Conservation (phyloP, 2,329 filamentous ascomycete genomes). For the Fusarium brevicatenulatum region DNA sequence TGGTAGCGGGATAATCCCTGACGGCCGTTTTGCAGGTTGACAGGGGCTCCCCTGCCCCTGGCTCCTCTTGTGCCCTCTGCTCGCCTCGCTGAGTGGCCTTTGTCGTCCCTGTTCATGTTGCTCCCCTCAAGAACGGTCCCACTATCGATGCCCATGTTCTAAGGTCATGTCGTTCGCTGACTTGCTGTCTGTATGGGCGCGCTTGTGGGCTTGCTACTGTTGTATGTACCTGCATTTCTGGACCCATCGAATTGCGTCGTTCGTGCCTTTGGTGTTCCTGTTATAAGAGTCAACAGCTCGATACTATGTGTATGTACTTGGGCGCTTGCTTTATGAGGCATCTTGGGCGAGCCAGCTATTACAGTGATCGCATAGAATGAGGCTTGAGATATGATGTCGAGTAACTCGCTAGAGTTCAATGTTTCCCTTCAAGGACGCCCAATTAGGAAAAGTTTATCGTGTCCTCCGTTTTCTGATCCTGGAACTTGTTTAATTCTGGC, state of each 20-base stretch:
- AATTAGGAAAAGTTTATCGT: conserved; percentile 26
- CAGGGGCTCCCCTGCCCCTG: conserved; percentile 17
- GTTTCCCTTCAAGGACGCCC: conserved; percentile 12
- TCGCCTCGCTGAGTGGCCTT: conserved; percentile 25
- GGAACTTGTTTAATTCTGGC: conserved; percentile 12
- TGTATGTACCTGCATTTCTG: conserved; percentile 34
- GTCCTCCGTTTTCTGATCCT: conserved; percentile 14
- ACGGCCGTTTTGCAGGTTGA: conserved; percentile 33
- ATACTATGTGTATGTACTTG: background rate
- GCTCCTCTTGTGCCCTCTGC: conserved; percentile 16
- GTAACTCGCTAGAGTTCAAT: conserved; percentile 5
- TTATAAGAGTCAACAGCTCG: background rate
- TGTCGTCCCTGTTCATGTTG: conserved; percentile 10
- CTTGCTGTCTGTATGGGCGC: conserved; percentile 11
- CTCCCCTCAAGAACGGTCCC: conserved; percentile 21
- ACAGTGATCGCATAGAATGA: conserved; percentile 21
- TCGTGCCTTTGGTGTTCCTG: conserved; percentile 12
- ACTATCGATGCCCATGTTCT: conserved; percentile 24
- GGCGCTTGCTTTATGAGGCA: conserved; percentile 6
- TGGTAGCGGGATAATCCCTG: conserved; percentile 27
- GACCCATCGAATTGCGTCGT: conserved; percentile 15
- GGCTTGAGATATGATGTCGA: conserved; percentile 11
- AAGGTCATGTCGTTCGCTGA: conserved; percentile 11
- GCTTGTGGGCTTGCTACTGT: conserved; percentile 11
- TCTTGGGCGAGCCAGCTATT: background rate